Evolutionary conservation across 495 filamentous ascomycete genomes (phyloP).

Genomic region (Annulohypoxylon moriforme): DNA sequence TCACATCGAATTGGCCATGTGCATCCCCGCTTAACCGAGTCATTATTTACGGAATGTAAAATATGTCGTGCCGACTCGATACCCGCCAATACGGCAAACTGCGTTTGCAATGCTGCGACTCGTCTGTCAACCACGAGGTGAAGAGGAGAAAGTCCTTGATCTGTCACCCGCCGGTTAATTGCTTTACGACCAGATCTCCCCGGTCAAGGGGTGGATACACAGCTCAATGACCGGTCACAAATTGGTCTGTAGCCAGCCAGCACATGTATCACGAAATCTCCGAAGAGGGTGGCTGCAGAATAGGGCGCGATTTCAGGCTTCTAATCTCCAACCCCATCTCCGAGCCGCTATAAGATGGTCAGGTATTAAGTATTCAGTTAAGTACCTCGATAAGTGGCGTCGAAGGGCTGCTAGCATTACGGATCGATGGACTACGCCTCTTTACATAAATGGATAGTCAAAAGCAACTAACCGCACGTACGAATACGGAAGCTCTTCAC

Average conservation of each 20-base stretch:
- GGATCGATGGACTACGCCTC: neutral
- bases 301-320: slow-evolving; percentile 32
- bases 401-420: neutral
- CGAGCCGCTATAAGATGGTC: neutral
- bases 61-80: slow-evolving; percentile 1
- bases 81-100: slow-evolving; percentile 21
- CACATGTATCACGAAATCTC: slow-evolving; percentile 45
- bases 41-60: neutral
- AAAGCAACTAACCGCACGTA: neutral
- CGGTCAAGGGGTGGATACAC: slow-evolving; percentile 16
- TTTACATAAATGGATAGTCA: neutral
- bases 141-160: slow-evolving; percentile 14
- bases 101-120: slow-evolving; percentile 21
- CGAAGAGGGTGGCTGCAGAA: slow-evolving; percentile 45
- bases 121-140: slow-evolving; percentile 16
- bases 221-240: slow-evolving; percentile 20
- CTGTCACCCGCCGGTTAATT: slow-evolving; percentile 17
- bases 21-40: neutral
- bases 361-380: neutral
- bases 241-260: slow-evolving; percentile 33
- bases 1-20: neutral
- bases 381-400: too few relatives aligned
- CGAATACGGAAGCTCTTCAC: too few relatives aligned
- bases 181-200: slow-evolving; percentile 22
- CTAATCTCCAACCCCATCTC: neutral